These are phyloP conservation scores for Aspergillus clavatus DNA, from an alignment of 2,329 filamentous ascomycete species.

Conservation along the genomic window DNA sequence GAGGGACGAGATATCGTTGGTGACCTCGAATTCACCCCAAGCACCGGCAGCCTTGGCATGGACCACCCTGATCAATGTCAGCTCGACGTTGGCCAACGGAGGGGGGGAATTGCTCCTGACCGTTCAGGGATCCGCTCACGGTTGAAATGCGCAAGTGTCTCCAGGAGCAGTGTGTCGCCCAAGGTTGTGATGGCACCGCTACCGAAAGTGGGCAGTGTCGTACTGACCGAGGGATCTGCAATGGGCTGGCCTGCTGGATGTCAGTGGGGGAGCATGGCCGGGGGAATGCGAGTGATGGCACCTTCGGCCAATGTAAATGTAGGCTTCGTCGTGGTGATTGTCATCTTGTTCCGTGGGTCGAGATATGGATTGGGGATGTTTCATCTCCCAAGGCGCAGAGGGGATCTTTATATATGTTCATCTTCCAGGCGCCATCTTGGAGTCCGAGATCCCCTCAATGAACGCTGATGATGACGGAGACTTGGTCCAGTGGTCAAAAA, in stretches of 20 bases:
- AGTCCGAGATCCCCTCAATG: not conserved
- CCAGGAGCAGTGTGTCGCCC: slow-evolving; percentile 58
- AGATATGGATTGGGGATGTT: not conserved
- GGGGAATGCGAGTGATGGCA: slow-evolving; percentile 3
- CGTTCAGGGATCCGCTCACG: slow-evolving; percentile 59
- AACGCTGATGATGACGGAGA: too few species aligned
- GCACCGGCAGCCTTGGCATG: slow-evolving; percentile 58
- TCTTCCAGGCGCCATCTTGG: not conserved
- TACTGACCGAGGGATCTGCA: slow-evolving; percentile 18
- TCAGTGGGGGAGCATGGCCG: not conserved
- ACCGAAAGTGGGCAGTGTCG: slow-evolving; percentile 20
- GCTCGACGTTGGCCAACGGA: not conserved
- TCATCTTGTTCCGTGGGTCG: not conserved
- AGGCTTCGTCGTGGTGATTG: slow-evolving; percentile 13
- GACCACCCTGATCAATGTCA: slow-evolving; percentile 40
- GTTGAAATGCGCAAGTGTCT: slow-evolving; percentile 57
- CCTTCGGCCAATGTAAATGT: slow-evolving; percentile 27
- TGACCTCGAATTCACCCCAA: slow-evolving; percentile 58
- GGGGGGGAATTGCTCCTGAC: slow-evolving; percentile 7
- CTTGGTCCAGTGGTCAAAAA: too few species aligned
- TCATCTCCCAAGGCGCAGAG: not conserved
- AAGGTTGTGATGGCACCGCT: slow-evolving; percentile 44
- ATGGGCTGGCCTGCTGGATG: slow-evolving; percentile 22
- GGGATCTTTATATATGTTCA: not conserved
- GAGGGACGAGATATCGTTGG: slow-evolving; percentile 54